phyloP scores from a whole-genome alignment of 768 basidiomycete species.

The Sporobolomyces phaffii region DNA sequence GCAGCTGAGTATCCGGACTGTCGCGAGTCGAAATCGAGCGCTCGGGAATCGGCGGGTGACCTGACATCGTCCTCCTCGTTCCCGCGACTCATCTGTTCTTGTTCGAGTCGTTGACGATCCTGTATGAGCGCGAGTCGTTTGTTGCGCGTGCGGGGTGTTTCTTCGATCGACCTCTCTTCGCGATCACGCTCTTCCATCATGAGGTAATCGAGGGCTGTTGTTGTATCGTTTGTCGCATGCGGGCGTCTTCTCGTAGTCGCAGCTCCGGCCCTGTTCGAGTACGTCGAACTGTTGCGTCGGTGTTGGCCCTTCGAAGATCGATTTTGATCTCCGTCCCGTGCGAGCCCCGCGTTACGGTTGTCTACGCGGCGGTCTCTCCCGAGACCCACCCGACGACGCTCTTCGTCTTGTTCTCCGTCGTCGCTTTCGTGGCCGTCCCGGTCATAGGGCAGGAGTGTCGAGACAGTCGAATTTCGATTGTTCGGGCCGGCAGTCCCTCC shows the following conservation, averaged over 20 bases:
- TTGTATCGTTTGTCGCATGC: no score
- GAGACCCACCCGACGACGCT: not conserved
- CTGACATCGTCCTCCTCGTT: not conserved
- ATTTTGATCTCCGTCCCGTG: not conserved
- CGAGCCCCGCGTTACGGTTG: no score
- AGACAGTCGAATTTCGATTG: not conserved
- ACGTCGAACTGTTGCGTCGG: not conserved
- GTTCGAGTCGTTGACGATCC: no score
- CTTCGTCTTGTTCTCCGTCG: not conserved
- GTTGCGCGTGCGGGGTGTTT: not conserved
- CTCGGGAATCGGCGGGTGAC: not conserved
- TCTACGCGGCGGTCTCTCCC: not conserved
- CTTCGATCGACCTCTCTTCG: not conserved
- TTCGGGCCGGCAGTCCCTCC: not conserved
- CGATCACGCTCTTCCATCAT: conserved; percentile 4
- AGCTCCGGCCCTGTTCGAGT: not conserved
- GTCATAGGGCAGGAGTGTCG: conserved; percentile 1
- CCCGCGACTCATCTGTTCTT: not conserved
- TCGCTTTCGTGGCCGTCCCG: not conserved
- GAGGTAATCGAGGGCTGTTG: conserved; percentile 6
- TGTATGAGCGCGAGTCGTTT: conserved; percentile 2
- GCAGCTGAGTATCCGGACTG: not conserved
- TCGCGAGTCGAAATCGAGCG: not conserved
- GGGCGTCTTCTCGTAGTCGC: not conserved
- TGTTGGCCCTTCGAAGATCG: not conserved